phyloP scores from a whole-genome alignment of 2,329 filamentous ascomycete genomes.

The Alternaria consortialis region DNA sequence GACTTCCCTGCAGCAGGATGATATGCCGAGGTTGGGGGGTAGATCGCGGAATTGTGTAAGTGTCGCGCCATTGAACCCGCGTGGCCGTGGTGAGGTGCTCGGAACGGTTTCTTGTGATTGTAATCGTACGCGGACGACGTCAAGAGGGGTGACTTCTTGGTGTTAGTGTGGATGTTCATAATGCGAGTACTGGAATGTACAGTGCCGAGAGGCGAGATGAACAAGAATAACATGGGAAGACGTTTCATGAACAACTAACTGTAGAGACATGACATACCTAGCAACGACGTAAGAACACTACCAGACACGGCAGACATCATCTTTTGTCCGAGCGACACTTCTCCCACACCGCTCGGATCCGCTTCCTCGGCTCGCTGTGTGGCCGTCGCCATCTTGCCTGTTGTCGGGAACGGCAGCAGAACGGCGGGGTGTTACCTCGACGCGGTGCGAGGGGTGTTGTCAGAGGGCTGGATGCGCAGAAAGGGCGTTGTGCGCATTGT shows the following conservation, averaged over 20 bases:
- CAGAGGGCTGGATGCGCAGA: constrained; percentile 31
- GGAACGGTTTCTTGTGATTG: constrained; percentile 78
- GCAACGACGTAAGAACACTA: constrained; percentile 85
- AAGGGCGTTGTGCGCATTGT: constrained; percentile 43
- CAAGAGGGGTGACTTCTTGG: constrained; percentile 79
- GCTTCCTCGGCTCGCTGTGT: constrained; percentile 52
- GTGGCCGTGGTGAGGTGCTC: constrained; percentile 59
- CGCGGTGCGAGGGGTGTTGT: constrained; percentile 35
- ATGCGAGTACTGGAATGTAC: not conserved
- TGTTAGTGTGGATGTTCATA: constrained; percentile 14
- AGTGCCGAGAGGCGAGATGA: not conserved
- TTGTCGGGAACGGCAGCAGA: constrained; percentile 4
- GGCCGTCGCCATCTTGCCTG: constrained; percentile 41
- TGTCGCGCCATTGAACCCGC: constrained; percentile 37
- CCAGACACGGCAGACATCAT: constrained; percentile 95
- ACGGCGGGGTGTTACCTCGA: constrained; percentile 46
- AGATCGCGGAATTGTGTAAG: constrained; percentile 69
- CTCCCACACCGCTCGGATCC: constrained; percentile 56
- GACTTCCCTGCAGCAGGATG: constrained; percentile 93
- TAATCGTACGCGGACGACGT: constrained; percentile 93
- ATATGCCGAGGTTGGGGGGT: constrained; percentile 87
- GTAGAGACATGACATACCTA: constrained; percentile 51
- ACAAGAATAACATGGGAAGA: not conserved
- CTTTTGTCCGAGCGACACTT: constrained; percentile 85
- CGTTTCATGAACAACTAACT: not conserved